These are phyloP conservation scores for Boletus rex-veris DNA, from an alignment of 768 basidiomycete genomes.

Conservation along the genomic window DNA sequence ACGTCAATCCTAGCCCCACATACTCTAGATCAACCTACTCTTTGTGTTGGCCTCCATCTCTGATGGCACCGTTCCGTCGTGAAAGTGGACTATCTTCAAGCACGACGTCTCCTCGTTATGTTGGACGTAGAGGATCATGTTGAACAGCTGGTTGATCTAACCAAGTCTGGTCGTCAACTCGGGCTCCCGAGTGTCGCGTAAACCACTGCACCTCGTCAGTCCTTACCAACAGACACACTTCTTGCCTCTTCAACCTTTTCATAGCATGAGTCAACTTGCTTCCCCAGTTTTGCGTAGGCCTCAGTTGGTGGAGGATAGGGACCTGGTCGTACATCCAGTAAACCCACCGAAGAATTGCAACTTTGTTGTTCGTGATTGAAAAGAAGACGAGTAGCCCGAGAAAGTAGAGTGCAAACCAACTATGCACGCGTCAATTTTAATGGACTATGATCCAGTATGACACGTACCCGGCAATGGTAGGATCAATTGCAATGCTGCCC, in stretches of 20 bases:
- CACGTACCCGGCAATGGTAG: constrained; percentile 51
- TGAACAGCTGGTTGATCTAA: constrained; percentile 64
- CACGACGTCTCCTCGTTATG: constrained; percentile 69
- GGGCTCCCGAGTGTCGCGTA: neutral
- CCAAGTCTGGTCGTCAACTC: neutral
- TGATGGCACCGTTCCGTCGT: constrained; percentile 55
- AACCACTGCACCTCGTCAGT: constrained; percentile 56
- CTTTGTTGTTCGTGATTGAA: constrained; percentile 50
- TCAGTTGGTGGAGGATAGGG: constrained; percentile 42
- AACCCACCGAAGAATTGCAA: constrained; percentile 46
- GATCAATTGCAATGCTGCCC: constrained; percentile 60
- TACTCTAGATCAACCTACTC: constrained; percentile 34
- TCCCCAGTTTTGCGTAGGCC: constrained; percentile 41
- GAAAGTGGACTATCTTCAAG: constrained; percentile 67
- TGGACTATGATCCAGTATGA: neutral
- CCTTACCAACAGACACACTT: constrained; percentile 59
- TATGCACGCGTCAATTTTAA: constrained; percentile 19
- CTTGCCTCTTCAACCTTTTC: constrained; percentile 45
- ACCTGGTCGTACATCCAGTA: constrained; percentile 68
- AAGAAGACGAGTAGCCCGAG: constrained; percentile 48
- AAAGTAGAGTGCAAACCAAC: constrained; percentile 63
- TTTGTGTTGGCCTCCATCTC: constrained; percentile 73
- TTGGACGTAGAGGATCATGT: constrained; percentile 62
- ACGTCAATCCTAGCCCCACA: neutral
- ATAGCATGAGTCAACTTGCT: constrained; percentile 42